A percentile compares a stretch with the other conserved stretches of the same genome.
Evolutionary conservation across 179 eudicot species (phyloP).

Genomic region (Corrigiola litoralis): DNA sequence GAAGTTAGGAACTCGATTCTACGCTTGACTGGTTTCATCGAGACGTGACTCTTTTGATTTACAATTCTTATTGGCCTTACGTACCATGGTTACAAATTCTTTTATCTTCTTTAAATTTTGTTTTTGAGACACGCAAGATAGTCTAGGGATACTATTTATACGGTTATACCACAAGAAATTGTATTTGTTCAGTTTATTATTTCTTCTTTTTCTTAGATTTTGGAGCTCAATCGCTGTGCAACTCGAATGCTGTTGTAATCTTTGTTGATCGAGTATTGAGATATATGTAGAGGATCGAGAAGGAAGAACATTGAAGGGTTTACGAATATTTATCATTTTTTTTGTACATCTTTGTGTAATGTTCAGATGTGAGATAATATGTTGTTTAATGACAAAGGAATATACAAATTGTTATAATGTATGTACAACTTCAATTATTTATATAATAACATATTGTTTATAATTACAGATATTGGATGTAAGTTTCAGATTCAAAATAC

Average conservation of each 20-base stretch:
- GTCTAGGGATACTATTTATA: too few relatives aligned
- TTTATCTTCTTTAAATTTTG: background rate
- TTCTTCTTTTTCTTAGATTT: background rate
- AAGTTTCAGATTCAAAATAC: too few relatives aligned
- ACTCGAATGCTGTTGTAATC: background rate
- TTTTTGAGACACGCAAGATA: too few relatives aligned
- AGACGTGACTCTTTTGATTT: conserved; percentile 19
- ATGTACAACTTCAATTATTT: too few relatives aligned
- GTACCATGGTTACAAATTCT: background rate
- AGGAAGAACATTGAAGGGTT: background rate
- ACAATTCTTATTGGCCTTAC: background rate
- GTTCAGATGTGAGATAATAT: too few relatives aligned
- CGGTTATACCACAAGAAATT: too few relatives aligned
- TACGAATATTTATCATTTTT: background rate
- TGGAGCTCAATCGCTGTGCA: background rate
- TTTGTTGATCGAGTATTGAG: background rate
- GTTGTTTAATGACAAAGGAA: too few relatives aligned
- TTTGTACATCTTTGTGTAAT: background rate
- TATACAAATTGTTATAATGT: too few relatives aligned
- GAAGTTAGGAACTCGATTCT: conserved; percentile 33
- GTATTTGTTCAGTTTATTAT: too few relatives aligned
- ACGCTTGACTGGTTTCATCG: conserved; percentile 28
- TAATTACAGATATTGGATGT: too few relatives aligned
- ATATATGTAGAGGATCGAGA: background rate
- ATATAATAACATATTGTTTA: too few relatives aligned